Conservation (phyloP, 345 rosid genomes). For the Gossypium herbaceum region DNA sequence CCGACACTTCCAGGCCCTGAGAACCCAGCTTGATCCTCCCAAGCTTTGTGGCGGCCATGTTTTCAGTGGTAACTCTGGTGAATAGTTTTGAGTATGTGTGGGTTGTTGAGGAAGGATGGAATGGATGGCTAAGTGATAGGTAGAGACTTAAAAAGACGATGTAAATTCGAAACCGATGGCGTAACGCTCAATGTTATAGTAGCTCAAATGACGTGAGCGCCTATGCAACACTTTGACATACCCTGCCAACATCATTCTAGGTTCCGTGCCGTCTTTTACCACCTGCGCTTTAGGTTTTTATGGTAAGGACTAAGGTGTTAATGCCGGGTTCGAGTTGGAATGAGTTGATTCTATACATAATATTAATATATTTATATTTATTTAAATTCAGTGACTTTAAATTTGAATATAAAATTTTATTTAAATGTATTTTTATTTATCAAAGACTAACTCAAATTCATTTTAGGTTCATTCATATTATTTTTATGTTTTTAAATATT, state of each 20-base stretch:
- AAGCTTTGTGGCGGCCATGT: neutral
- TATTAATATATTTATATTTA: too few species aligned
- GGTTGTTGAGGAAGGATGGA: neutral
- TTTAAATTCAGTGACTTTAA: rapidly evolving
- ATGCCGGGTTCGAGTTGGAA: too few species aligned
- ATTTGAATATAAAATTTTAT: too few species aligned
- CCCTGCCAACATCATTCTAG: too few species aligned
- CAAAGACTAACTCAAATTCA: rapidly evolving
- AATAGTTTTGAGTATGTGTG: neutral
- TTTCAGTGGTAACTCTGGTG: neutral
- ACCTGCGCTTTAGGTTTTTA: too few species aligned
- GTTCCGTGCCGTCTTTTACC: too few species aligned
- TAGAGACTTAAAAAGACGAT: neutral
- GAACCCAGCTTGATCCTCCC: slow-evolving; percentile 44
- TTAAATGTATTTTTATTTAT: too few species aligned
- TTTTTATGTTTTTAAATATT: too few species aligned
- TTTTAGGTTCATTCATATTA: too few species aligned
- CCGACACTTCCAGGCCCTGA: slow-evolving; percentile 50
- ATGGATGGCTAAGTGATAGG: neutral
- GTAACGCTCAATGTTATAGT: neutral
- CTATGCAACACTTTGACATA: neutral
- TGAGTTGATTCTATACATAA: too few species aligned
- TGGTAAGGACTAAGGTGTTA: too few species aligned
- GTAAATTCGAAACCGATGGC: neutral
- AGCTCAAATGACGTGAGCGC: neutral